Base-by-base conservation (phyloP, 2,329 filamentous ascomycete genomes). In the Colletotrichum falcatum region DNA sequence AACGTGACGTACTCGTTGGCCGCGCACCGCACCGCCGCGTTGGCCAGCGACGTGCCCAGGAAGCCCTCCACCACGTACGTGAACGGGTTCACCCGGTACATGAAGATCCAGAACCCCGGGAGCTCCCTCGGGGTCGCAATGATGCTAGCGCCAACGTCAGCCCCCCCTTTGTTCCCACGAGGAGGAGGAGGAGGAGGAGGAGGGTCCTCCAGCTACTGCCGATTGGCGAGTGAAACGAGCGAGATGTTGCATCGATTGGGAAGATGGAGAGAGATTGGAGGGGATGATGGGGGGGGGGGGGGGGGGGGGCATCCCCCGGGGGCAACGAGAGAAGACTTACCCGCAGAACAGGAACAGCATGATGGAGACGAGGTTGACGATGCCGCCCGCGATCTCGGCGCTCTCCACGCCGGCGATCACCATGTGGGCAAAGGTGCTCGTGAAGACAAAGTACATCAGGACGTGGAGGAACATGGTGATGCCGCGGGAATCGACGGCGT, bases 351-450 rank as follows among this genome's bases (percentile, higher is more conserved):
- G 83, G 53, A 92, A 83, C 53, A 84, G 86, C 74, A 92, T 82
- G n/a, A 88, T 87, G 80, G 92, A 90, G 73, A 89, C 78, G 49
- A 92, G 78, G 37, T 90, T 90, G 54, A 90, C 88, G 49, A 93
- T 81, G 70, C 90, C 91, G 30, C 88, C 89, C 30, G 86, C 90
- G 1, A 87, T 87, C 76, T 92, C 90, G 3, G 89, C 89, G 37
- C 84, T 85, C 3, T 89, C 87, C 18, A 92, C 82, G 20, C 87
- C 90, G 0, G 90, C 86, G 56, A 92, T 90, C 65, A 90, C 77
- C 84, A 92, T 87, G 71, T 88, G 84, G 1, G 89, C 86, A 77
- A 93, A 93, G 0, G 90, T 92, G 5, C 86, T 89, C 0, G 88
- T 86, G 76, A 91, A 91, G 66, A 93, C 78, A 73, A 92, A 85